phyloP scores from a whole-genome alignment of 495 filamentous ascomycete genomes.

The Coniosporium apollinis region DNA sequence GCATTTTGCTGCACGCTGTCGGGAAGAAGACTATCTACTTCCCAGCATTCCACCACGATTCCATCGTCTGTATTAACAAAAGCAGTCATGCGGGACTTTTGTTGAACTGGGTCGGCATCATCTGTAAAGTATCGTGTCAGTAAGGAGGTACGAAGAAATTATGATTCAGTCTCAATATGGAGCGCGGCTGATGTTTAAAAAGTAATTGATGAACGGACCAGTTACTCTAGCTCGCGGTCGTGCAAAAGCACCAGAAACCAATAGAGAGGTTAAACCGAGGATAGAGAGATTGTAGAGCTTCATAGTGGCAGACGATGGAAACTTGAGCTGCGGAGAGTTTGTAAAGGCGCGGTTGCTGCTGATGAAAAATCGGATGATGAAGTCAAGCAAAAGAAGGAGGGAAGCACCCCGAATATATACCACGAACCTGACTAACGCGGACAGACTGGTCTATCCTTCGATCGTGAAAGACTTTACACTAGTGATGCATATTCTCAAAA shows the following conservation, averaged over 20 bases:
- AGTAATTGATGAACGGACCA: background rate
- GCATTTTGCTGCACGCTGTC: too few species aligned
- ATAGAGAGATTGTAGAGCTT: background rate
- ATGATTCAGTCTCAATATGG: background rate
- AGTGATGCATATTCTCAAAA: background rate
- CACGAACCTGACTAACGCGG: background rate
- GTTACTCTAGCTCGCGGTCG: background rate
- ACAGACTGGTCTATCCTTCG: background rate
- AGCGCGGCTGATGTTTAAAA: background rate
- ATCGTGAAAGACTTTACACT: background rate
- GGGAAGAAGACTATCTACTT: background rate
- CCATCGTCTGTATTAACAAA: background rate
- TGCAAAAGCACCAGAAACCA: background rate
- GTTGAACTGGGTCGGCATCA: background rate
- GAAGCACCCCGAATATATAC: background rate
- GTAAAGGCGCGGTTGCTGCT: background rate
- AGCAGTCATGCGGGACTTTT: background rate
- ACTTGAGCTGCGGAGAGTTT: background rate
- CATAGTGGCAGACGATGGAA: background rate
- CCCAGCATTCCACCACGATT: background rate
- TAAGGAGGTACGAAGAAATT: background rate
- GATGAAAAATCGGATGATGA: background rate
- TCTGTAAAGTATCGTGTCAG: background rate
- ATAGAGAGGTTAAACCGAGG: background rate
- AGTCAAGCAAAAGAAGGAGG: background rate